Base-by-base conservation (phyloP, 129 eudicot species). In the Tagetes patula region DNA sequence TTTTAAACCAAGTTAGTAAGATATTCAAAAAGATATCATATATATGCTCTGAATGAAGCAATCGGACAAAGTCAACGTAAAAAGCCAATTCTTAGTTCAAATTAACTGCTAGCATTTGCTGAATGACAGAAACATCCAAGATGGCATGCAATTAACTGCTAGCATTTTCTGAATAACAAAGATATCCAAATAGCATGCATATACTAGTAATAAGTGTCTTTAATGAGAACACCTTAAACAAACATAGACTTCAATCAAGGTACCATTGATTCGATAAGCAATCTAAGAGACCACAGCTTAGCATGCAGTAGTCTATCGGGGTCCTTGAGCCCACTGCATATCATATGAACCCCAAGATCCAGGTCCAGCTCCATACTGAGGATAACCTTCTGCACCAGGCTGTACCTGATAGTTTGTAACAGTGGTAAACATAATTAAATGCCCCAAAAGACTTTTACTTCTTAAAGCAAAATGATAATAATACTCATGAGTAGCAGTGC, bases 331-430 rank as follows among this genome's bases (percentile, higher is more conserved):
- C 77, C 85, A 81, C 78, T 87, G 96, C 80, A 80, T 73, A 73
- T 87, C 91, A 70, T 89, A 84, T 48, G 88, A 58, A 53, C 88
- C 96, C 98, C 96, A 92, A 49, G 86, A 58, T 72, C 92, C 90
- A 71, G 88, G 90, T 77, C 86, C 98, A 82, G 89, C 84, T 72
- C 82, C 96, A 84, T 89, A 87, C 66, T 85, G 96, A 72, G 95
- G 48, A 43, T 43, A 43, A 8, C 48, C 48, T 43, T 43, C 48
- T 7, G 48, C 48, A 43, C 48, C 48, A 43, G 48, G 48, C 48
- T 43, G 48, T 1, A 43, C 48, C 48, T 43, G 27, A 20, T 20
- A 20, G 27, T 20, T 20, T 20, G 27, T 20, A 43, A 43, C 48
- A 43, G 48, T 2, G 8, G 48, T 43, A 43, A 43, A 43, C 8